Base-by-base conservation (phyloP, 2,329 filamentous ascomycete genomes). In the Talaromyces marneffei region DNA sequence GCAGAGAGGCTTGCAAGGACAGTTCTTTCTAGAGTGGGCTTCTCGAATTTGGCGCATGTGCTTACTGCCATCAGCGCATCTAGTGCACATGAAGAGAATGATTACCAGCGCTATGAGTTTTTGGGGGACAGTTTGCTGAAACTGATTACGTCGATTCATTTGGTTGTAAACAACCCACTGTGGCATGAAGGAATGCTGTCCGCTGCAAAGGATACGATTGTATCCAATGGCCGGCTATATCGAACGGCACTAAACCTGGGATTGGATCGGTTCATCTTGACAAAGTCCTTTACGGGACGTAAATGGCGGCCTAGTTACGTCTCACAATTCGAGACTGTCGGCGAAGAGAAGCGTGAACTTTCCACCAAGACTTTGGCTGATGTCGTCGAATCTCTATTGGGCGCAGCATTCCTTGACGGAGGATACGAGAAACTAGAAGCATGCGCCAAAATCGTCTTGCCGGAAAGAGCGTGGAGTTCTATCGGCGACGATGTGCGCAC, bases 101-200 rank as follows among this genome's bases (percentile, higher is more conserved):
- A 96, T 65, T 97, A 97, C 70, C 89, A 97, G 68, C 81, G 89
- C 2, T 78, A 96, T 0, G 94, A 97, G 71, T 95, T 95, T 66
- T 77, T 97, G 0, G 94, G 94, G 0, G 93, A 97, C 68, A 86
- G 86, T 0, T 80, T 96, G 1, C 79, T 97, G 39, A 97, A 97
- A 69, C 84, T 88, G 61, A 85, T 84, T 52, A 82, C 88, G 0
- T 85, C 86, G 0, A 72, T 91, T 1, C 87, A 91, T 60, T 79
- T 92, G 4, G 79, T 82, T 70, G 80, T 81, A 18, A 70, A 80
- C 33, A 74, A 92, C 63, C 83, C 83, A 0, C 75, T 80, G 4
- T 91, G 85, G 82, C 90, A 90, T 0, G 93, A 97, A 74, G 87
- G 89, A 0, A 88, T 87, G 63, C 80, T 97, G 0, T 87, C 87